Conservation (phyloP, 345 rosid genomes). For the Cardamine resedifolia region DNA sequence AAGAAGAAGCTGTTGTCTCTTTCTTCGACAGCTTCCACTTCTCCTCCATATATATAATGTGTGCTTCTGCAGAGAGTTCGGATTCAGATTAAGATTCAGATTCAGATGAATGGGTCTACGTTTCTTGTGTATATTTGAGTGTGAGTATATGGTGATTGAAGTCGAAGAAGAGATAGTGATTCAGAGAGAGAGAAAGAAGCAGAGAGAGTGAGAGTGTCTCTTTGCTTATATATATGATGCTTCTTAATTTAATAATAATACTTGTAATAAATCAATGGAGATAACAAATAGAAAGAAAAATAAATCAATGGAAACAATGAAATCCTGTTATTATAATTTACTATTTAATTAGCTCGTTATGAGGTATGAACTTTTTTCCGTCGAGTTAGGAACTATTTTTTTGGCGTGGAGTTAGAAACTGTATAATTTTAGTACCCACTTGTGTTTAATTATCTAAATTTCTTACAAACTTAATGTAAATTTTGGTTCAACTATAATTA, state of each 20-base stretch:
- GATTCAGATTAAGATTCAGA: slow-evolving; percentile 12
- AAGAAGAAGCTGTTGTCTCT: slow-evolving; percentile 45
- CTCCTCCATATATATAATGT: slow-evolving; percentile 67
- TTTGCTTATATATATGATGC: slow-evolving; percentile 23
- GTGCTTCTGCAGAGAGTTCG: not conserved
- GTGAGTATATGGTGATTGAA: slow-evolving; percentile 32
- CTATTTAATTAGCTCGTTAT: not conserved
- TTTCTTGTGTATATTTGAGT: slow-evolving; percentile 17
- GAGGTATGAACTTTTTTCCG: slow-evolving; percentile 17
- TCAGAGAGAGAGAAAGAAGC: slow-evolving; percentile 18
- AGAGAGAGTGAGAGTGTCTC: slow-evolving; percentile 29
- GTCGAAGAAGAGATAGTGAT: slow-evolving; percentile 24
- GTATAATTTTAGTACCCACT: slow-evolving; percentile 6
- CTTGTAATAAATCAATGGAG: slow-evolving; percentile 6
- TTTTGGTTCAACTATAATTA: not conserved
- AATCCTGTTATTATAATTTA: slow-evolving; percentile 7
- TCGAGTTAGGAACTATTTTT: slow-evolving; percentile 22
- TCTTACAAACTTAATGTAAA: not conserved
- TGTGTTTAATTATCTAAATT: not conserved
- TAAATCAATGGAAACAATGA: slow-evolving; percentile 1
- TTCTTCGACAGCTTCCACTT: slow-evolving; percentile 69
- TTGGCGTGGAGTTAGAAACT: slow-evolving; percentile 6
- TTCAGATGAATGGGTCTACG: slow-evolving; percentile 13
- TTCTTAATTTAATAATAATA: slow-evolving; percentile 12
- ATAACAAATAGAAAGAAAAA: slow-evolving; percentile 20